phyloP scores from a whole-genome alignment of 305 asterid genomes.

The Stenogyne calaminthoides region DNA sequence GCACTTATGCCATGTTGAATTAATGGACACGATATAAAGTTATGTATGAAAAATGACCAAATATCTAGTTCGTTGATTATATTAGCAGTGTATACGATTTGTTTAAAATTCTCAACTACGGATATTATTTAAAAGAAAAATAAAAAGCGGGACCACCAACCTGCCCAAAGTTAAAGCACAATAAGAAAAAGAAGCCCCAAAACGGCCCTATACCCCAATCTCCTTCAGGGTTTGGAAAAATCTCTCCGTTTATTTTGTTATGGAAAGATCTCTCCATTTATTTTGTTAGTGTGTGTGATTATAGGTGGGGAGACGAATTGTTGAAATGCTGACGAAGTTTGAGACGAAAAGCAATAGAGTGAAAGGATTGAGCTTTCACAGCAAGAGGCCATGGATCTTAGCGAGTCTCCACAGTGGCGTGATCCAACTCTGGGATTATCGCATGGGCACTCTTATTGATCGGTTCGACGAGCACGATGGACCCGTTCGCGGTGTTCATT shows the following conservation, averaged over 20 bases:
- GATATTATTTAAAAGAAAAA: too few species aligned
- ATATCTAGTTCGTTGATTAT: too few species aligned
- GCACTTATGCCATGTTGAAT: too few species aligned
- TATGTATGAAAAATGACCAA: too few species aligned
- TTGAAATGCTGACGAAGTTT: slow-evolving; percentile 79
- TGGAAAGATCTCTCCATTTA: slow-evolving; percentile 32
- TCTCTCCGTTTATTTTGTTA: not conserved
- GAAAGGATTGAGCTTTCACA: slow-evolving; percentile 86
- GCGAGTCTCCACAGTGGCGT: slow-evolving; percentile 98
- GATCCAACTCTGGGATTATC: slow-evolving; percentile 96
- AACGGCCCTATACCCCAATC: slow-evolving; percentile 11
- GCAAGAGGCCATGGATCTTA: slow-evolving; percentile 95
- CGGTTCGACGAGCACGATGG: slow-evolving; percentile 97
- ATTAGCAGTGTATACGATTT: too few species aligned
- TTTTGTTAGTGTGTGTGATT: slow-evolving; percentile 1
- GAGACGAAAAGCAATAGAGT: slow-evolving; percentile 97
- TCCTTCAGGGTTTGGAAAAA: slow-evolving; percentile 33
- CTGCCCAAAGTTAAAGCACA: too few species aligned
- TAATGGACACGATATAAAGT: too few species aligned
- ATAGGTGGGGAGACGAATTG: slow-evolving; percentile 19
- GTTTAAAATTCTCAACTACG: too few species aligned
- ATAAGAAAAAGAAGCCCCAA: too few species aligned
- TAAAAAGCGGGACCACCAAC: too few species aligned
- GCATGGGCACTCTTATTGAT: slow-evolving; percentile 95
- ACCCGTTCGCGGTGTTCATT: slow-evolving; percentile 96